phyloP scores from a whole-genome alignment of 345 rosid species.

The Gynandropsis gynandra region DNA sequence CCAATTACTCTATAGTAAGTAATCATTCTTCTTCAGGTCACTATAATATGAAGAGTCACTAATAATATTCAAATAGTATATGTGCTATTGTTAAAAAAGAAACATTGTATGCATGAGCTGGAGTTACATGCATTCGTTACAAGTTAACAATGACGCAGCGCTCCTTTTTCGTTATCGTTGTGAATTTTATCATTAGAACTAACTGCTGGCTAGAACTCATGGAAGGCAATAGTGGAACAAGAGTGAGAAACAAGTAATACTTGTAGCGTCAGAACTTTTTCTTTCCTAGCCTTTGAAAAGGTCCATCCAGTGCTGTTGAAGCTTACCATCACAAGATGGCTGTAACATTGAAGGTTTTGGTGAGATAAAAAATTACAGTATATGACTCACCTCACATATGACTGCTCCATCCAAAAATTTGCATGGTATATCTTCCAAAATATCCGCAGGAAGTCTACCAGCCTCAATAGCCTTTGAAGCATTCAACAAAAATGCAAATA shows the following conservation, averaged over 20 bases:
- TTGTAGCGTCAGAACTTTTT: background rate
- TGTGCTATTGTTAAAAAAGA: background rate
- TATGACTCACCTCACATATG: slow-evolving; percentile 66
- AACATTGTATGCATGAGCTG: too few species aligned
- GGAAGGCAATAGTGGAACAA: background rate
- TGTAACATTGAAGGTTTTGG: background rate
- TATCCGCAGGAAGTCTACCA: slow-evolving; percentile 80
- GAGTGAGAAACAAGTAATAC: slow-evolving; percentile 4
- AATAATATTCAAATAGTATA: slow-evolving; percentile 6
- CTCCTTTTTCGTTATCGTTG: background rate
- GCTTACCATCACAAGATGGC: slow-evolving; percentile 9
- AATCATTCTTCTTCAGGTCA: slow-evolving; percentile 11
- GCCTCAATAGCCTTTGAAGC: slow-evolving; percentile 73
- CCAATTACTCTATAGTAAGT: slow-evolving; percentile 1
- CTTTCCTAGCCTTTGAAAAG: slow-evolving; percentile 2
- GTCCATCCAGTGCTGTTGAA: slow-evolving; percentile 9
- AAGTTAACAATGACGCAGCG: background rate
- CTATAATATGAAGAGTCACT: slow-evolving; percentile 4
- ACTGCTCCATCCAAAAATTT: slow-evolving; percentile 67
- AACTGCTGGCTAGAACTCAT: slow-evolving; percentile 15
- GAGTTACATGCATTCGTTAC: background rate
- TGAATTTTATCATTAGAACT: background rate
- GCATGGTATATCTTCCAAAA: slow-evolving; percentile 68
- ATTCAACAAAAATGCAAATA: slow-evolving; percentile 3
- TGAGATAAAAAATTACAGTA: slow-evolving; percentile 7